Evolutionary conservation across 108 stramenopile species (phyloP), one percentile per base, ranked within the genome.

Genomic region (Skeletonema costatum): DNA sequence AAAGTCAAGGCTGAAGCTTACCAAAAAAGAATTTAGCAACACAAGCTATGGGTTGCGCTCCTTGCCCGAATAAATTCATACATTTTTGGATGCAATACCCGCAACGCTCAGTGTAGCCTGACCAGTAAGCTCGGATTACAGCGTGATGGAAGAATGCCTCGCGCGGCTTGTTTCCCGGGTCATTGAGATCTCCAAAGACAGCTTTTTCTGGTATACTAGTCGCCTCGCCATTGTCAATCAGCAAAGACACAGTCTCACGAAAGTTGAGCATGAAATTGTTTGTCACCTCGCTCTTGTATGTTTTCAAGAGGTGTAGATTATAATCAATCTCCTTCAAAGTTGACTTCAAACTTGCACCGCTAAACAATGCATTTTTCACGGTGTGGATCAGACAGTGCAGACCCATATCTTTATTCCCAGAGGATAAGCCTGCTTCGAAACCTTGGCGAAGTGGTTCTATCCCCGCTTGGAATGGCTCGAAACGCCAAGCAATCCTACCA

Each of bases 321-420:
- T 61, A 63, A 42, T 81, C 68, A 1, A 81, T 51, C 64, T 74
- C 64, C 10, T 69, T 60, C 32, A 69, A 46, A 16, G 74, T 44
- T 6, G 39, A 32, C 1, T 58, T 39, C 51, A 80, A 46, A 6
- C 64, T 80, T 31, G 16, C 66, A 9, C 79, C 79, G 2, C 67
- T 61, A 16, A 50, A 36, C 11, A 80, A 25, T 46, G 1, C 58
- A 50, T 19, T 58, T 60, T 30, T 35, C 32, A 30, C n/a, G 60
- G 39, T 25, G 16, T 32, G 60, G 36, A 33, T 25, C 25, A 25
- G 25, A 25, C 25, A 25, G 25, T 25, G 25, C 25, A 25, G 25
- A 25, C 25, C 25, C 25, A 25, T 25, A 25, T 25, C 25, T 25
- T 25, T 25, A 70, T 48, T 36, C 63, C 53, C 53, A 9, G 25